Conservation (phyloP, 2,329 filamentous ascomycete species). For the Botrytis hyacinthi region DNA sequence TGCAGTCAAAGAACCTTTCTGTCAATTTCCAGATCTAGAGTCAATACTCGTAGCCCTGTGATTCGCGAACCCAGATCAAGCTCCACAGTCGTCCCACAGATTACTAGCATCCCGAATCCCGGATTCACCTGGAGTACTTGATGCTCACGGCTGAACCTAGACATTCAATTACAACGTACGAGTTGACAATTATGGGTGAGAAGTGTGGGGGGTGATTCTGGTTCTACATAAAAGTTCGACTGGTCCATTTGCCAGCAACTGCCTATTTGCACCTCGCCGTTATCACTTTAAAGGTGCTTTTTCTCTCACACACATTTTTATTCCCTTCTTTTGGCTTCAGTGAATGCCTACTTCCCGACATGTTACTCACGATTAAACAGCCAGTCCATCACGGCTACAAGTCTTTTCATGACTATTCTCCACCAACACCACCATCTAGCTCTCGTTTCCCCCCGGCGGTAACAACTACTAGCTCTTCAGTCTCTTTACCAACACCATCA, state of each 20-base stretch:
- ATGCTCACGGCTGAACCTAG: slow-evolving; percentile 24
- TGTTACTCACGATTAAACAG: slow-evolving; percentile 53
- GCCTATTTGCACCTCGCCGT: slow-evolving; percentile 28
- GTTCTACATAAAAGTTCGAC: slow-evolving; percentile 34
- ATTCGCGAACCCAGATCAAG: slow-evolving; percentile 33
- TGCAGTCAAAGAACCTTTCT: slow-evolving; percentile 28
- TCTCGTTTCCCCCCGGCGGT: slow-evolving; percentile 44
- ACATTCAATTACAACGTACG: slow-evolving; percentile 32
- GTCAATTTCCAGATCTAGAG: slow-evolving; percentile 32
- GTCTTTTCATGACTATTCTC: slow-evolving; percentile 49
- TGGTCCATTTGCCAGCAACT: slow-evolving; percentile 30
- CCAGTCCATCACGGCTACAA: slow-evolving; percentile 47
- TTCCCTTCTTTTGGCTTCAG: slow-evolving; percentile 34
- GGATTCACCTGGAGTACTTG: slow-evolving; percentile 29
- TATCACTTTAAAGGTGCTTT: slow-evolving; percentile 34
- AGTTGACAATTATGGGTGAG: slow-evolving; percentile 30
- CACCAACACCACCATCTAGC: slow-evolving; percentile 42
- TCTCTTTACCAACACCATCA: slow-evolving; percentile 34
- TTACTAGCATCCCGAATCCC: slow-evolving; percentile 30
- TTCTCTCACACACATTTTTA: slow-evolving; percentile 32
- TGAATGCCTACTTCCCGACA: slow-evolving; percentile 38
- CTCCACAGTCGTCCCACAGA: slow-evolving; percentile 28
- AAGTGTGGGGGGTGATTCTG: slow-evolving; percentile 33
- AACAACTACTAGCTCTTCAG: slow-evolving; percentile 38
- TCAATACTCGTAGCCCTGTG: slow-evolving; percentile 31